Base-by-base conservation (phyloP, 768 basidiomycete species). In the Dacryopinax spathularia region DNA sequence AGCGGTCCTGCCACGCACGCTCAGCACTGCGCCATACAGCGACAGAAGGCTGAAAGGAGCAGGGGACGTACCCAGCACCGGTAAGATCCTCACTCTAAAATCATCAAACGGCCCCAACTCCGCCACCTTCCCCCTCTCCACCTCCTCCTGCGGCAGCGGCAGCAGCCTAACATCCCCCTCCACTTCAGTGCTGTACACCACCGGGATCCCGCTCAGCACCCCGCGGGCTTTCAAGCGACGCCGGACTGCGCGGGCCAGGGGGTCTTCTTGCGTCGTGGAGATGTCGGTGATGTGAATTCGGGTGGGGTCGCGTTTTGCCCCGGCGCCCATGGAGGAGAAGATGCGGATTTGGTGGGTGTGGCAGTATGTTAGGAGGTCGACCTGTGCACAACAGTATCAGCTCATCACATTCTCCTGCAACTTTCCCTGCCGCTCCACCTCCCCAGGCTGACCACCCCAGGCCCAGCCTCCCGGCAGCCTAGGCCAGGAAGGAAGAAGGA, bases 241-340 rank as follows among this genome's bases (percentile, higher is more conserved):
- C 2, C 96, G 84, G 29, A 98, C 93, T 22, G 89, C 82, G 64
- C 94, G 87, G 25, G 96, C 96, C 18, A 99, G 82, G 2, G 94
- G 93, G 73, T 98, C 96, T 70, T 98, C 95, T 37, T 90, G 81
- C 0, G 96, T 97, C 64, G 79, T 78, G 1, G 93, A 92, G 68
- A 98, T 91, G 75, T 98, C 95, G 66, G 86, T 87, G 63, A 98
- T 96, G 73, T 98, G 94, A 27, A 99, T 83, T 37, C 92, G 84
- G 1, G 93, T 95, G 0, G 96, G 94, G 73, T 99, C 96, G 69
- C 82, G 82, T 75, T 98, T 99, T 15, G 93, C 88, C 13, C 93
- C 86, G 2, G 94, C 90, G 31, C 96, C 96, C 92, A 99, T 96
- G 27, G 92, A 92, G 0, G 94, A 91, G 74, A 98, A 96, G 18